Evolutionary conservation across 768 basidiomycete species (phyloP), one percentile per base, ranked within the genome.

Genomic region (Rhodotorula babjevae): DNA sequence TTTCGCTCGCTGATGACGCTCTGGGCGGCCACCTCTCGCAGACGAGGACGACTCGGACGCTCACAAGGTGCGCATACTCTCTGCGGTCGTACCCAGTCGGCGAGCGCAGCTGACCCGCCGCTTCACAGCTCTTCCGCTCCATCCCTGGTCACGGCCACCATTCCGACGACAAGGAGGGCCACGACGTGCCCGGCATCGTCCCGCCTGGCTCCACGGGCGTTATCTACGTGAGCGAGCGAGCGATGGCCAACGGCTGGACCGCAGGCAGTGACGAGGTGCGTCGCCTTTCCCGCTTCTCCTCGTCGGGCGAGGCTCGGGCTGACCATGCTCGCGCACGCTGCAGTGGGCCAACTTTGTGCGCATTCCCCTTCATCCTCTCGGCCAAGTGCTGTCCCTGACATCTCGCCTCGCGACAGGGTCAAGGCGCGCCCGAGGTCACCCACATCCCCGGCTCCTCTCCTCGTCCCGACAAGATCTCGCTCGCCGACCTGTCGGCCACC

Each of bases 211-310:
- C 63, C 14, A 72, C 71, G 0, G 82, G 82, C 50, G 87, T 88
- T 40, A 88, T 94, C 78, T 96, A 94, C 80, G 93, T 92, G 81
- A 92, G 90, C 3, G 91, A 93, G 79, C 88, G 93, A 69, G 91
- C 93, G n/a, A 91, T 92, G 84, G 92, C 92, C 19, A 95, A 96
- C 79, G 93, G 93, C 16, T 96, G 93, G 84, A 88, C 83, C 74
- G 90, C 91, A 76, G 75, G 65, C 10, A 63, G 61, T 18, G 12
- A 21, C 3, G 65, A 63, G 61, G 58, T 63, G 55, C 46, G 92
- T 5, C 36, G 5, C 36, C 5, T 29, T 61, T 62, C 29, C 27
- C 31, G 62, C 36, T 25, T 19, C 31, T 62, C 47, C 27, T n/a
- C 14, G 0, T 9, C 27, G 31, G 7, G 9, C 21, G 47, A 23